Percentiles rank a stretch among this genome's conserved stretches.
Evolutionary conservation across 768 basidiomycete genomes (phyloP).

Genomic region (Leccinum subgranulosum): DNA sequence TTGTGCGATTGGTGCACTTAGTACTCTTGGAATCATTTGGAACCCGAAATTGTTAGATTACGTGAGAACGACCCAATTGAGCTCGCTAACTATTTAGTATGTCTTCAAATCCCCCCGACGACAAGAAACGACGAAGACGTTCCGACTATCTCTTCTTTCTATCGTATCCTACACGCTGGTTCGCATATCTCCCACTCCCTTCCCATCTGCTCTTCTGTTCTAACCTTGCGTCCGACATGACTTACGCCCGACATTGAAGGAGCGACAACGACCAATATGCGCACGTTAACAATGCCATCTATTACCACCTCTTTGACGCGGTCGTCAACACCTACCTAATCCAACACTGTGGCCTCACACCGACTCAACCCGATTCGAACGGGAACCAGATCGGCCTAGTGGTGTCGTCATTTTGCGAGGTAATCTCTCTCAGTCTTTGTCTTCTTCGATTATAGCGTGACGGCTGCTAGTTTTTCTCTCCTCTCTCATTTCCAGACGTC

Average conservation of each 20-base stretch:
- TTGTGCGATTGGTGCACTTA: background rate
- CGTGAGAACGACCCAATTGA: too few species aligned
- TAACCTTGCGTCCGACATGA: constrained; percentile 4
- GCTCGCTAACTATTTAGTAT: background rate
- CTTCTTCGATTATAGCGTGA: background rate
- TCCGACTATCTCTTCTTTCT: constrained; percentile 60
- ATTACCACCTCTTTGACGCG: constrained; percentile 81
- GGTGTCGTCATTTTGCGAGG: constrained; percentile 72
- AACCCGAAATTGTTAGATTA: too few species aligned
- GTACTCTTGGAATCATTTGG: too few species aligned
- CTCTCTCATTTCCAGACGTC: constrained; percentile 69
- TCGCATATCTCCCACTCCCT: constrained; percentile 4
- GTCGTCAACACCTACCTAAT: constrained; percentile 80
- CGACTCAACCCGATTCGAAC: constrained; percentile 35
- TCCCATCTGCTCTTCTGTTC: background rate
- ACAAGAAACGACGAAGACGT: constrained; percentile 41
- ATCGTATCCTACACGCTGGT: constrained; percentile 71
- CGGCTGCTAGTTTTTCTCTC: constrained; percentile 59
- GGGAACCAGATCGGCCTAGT: constrained; percentile 65
- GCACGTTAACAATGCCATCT: constrained; percentile 78
- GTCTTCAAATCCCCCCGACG: background rate
- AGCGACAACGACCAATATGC: constrained; percentile 85
- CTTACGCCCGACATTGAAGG: constrained; percentile 39
- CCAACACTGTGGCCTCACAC: constrained; percentile 54
- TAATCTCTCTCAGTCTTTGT: constrained; percentile 17